Base-by-base conservation (phyloP, 164 flowering plant species). In the Nelumbo lutea region DNA sequence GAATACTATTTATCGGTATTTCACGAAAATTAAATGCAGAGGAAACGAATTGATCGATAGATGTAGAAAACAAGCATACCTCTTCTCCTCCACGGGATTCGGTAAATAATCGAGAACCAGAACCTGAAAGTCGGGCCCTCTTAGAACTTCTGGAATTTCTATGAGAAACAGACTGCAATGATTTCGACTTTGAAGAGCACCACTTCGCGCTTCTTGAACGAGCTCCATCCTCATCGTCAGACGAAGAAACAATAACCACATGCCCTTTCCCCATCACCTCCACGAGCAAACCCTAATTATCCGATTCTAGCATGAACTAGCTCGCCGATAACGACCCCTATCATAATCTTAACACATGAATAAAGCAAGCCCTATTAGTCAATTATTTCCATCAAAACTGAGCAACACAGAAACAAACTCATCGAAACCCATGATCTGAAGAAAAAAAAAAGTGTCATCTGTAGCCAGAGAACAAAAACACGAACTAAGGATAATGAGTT, bases 151-250 rank as follows among this genome's bases (percentile, higher is more conserved):
- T 75, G 67, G 81, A 69, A 46, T 73, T 80, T 14, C 76, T 69
- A 27, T 79, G 76, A 57, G 82, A 64, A 52, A 68, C 78, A 50
- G 80, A 75, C 5, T 73, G 52, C 52, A 51, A 67, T 65, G 76
- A 72, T 67, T 74, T 79, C 59, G 83, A 58, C 64, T 72, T 80
- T 9, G 69, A 58, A 4, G 62, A 73, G 58, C 75, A 62, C 5
- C 75, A 46, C 5, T 15, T 76, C 44, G 74, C 69, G 64, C 67
- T 75, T 66, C 46, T 15, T 5, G 68, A 47, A 45, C 65, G 38
- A 45, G 41, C 68, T 6, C 70, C 66, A 10, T 74, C 84, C 39
- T 86, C 93, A 39, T 84, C 94, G 40, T 83, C 91, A 2, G 93
- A 88, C 10, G 95, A 87, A 2, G 84, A 76, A 48, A 87, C 69